phyloP scores from a whole-genome alignment of 768 basidiomycete species.

The Aureoboletus auriporus region DNA sequence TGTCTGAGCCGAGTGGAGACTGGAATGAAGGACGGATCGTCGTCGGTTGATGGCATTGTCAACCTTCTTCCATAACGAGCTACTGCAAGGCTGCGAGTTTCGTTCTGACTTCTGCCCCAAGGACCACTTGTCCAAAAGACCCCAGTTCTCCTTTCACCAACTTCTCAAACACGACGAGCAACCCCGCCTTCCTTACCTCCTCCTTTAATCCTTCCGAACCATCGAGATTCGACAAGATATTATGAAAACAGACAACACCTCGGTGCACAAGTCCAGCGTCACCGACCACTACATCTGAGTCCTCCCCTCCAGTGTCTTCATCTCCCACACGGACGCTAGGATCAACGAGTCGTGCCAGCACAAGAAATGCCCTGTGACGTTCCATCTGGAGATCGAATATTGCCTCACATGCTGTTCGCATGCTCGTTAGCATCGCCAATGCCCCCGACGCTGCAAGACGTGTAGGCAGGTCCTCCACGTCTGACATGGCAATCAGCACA shows the following conservation, averaged over 20 bases:
- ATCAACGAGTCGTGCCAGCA: constrained; percentile 66
- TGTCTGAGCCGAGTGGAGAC: constrained; percentile 41
- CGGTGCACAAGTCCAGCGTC: constrained; percentile 72
- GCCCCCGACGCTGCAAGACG: constrained; percentile 89
- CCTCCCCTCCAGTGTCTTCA: constrained; percentile 36
- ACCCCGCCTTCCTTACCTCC: constrained; percentile 49
- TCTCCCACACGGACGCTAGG: constrained; percentile 39
- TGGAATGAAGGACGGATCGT: constrained; percentile 34
- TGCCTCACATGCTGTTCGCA: constrained; percentile 53
- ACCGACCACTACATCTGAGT: constrained; percentile 22
- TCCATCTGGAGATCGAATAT: constrained; percentile 66
- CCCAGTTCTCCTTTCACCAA: constrained; percentile 42
- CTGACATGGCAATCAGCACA: constrained; percentile 78
- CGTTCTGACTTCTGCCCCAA: constrained; percentile 48
- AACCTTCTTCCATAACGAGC: constrained; percentile 2
- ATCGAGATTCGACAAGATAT: constrained; percentile 50
- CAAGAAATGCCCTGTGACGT: constrained; percentile 56
- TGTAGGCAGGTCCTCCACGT: constrained; percentile 82
- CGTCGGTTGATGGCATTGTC: constrained; percentile 13
- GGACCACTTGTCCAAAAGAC: constrained; percentile 34
- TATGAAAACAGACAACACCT: constrained; percentile 69
- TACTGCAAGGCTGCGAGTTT: constrained; percentile 29
- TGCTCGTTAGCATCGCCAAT: constrained; percentile 72
- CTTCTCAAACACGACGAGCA: constrained; percentile 49
- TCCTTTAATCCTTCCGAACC: constrained; percentile 44